phyloP scores from a whole-genome alignment of 345 rosid genomes.

The Kernera saxatilis region DNA sequence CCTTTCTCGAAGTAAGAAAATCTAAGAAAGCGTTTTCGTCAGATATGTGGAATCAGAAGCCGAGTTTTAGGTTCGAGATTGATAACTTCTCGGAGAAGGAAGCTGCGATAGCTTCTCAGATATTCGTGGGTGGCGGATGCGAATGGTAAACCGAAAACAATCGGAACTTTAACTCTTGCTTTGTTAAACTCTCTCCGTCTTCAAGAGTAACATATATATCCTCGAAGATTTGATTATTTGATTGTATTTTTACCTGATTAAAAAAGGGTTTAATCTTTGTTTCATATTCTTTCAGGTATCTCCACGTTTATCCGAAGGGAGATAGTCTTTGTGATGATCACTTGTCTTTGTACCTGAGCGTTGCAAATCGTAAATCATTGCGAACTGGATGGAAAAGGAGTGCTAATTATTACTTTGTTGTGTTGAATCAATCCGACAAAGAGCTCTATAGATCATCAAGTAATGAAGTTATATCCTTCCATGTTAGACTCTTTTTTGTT shows the following conservation, averaged over 20 bases:
- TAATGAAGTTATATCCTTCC: neutral
- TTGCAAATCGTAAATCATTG: neutral
- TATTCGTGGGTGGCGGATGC: neutral
- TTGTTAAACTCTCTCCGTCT: neutral
- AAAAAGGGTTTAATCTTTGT: neutral
- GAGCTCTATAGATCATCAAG: neutral
- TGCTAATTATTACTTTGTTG: neutral
- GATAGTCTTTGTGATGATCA: neutral
- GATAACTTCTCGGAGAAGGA: neutral
- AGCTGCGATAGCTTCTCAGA: neutral
- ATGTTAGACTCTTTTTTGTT: too few relatives aligned
- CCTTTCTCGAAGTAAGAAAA: neutral
- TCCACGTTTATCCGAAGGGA: neutral
- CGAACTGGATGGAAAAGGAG: neutral
- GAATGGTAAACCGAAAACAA: neutral
- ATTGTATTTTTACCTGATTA: too few relatives aligned
- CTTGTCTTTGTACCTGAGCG: neutral
- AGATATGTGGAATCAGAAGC: neutral
- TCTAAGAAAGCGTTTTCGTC: neutral
- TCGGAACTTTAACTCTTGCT: neutral
- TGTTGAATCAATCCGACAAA: slow-evolving; percentile 15
- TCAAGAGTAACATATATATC: neutral
- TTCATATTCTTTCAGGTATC: neutral
- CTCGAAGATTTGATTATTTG: neutral
- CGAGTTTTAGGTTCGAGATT: neutral